A percentile compares a stretch with the other conserved stretches of the same genome.
phyloP scores from a whole-genome alignment of 2,329 filamentous ascomycete species.

The Phyllosticta ampelicida region DNA sequence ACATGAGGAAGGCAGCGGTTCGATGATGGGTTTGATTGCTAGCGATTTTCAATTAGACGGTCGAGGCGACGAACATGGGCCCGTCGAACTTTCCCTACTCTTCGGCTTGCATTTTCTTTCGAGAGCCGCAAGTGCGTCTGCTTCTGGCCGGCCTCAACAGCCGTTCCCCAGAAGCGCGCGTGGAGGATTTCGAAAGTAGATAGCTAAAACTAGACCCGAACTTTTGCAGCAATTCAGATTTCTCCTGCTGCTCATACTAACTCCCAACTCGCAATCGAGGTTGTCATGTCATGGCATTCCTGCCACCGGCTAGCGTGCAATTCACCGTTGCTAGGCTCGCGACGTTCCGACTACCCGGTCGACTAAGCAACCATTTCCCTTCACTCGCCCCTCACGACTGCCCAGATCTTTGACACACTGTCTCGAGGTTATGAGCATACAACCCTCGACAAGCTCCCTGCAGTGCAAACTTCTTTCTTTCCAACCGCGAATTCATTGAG shows the following conservation, averaged over 20 bases:
- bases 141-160: not conserved
- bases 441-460: too few species aligned
- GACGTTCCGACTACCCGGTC: too few species aligned
- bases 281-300: too few species aligned
- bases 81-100: not conserved
- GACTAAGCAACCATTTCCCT: too few species aligned
- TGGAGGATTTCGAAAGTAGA: not conserved
- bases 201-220: not conserved
- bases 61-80: not conserved
- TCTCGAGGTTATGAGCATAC: too few species aligned
- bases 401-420: too few species aligned
- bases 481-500: too few species aligned
- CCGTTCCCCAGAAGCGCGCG: not conserved
- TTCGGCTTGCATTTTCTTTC: not conserved
- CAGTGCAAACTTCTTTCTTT: too few species aligned
- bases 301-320: too few species aligned
- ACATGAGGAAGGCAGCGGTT: conserved; percentile 11
- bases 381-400: too few species aligned
- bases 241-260: not conserved
- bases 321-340: too few species aligned
- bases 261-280: not conserved
- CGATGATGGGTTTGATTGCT: conserved; percentile 11
- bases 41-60: conserved; percentile 12
- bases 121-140: not conserved
- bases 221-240: not conserved